Evolutionary conservation across 1,284 basidiomycete genomes (phyloP), one percentile per base, ranked within the genome.

Genomic region (Moesziomyces parantarcticus): DNA sequence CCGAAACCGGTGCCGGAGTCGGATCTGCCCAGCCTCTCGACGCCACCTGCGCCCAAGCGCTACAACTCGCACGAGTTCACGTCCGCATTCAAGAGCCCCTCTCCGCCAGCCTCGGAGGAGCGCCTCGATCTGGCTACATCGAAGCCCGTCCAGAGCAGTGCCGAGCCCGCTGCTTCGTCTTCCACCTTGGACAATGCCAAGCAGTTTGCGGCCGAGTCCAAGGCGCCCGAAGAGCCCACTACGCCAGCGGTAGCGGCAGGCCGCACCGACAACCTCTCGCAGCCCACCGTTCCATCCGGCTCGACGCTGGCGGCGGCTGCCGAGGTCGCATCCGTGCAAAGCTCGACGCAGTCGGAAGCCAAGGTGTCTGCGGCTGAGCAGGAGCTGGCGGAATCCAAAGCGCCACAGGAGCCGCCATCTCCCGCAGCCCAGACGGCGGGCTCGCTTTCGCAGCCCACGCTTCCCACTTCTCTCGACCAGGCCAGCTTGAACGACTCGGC

Each of bases 1-100:
- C 66, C 65, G 11, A 40, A 52, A 42, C 66, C 52, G 10, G 51
- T 58, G 18, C 55, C 64, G 16, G 61, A 60, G 45, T 21, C 61
- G 9, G 54, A 64, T n/a, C 60, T 60, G 21, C 59, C 62, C 11
- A 42, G 29, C 1, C 23, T 61, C 18, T 34, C 62, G 5, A 40
- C 46, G 16, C 57, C 61, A 14, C 69, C 69, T 2, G 22, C 45
- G 22, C 71, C 71, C 3, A 74, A 70, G 32, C 58, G 71, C 36
- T 74, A 69, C 62, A 74, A 74, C 36, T 74, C 71, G 36, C 66
- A 74, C 56, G 61, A 65, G 34, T 58, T 73, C 22, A 73, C 70
- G 2, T 42, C 50, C 14, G 70, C 70, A 2, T 73, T 73, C 58
- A 68, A 68, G 54, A 64, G 61, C n/a, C 70, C 65, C 5, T 52